Evolutionary conservation across 257 asterid genomes (phyloP).

Genomic region (Solanum etuberosum): DNA sequence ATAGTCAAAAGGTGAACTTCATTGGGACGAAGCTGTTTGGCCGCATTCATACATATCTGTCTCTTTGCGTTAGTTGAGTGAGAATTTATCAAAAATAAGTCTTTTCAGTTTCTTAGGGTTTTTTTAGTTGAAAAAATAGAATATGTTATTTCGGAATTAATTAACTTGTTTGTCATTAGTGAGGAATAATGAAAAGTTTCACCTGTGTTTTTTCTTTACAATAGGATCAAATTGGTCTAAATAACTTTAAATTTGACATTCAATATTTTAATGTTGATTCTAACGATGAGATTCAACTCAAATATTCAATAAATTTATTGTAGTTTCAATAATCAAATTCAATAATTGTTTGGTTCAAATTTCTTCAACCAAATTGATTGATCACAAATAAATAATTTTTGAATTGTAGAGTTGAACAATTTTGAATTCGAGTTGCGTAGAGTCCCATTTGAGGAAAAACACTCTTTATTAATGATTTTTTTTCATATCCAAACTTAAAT

Average conservation of each 20-base stretch:
- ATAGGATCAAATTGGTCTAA: background rate
- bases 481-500: too few relatives aligned
- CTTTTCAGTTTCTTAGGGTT: rapidly evolving
- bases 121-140: background rate
- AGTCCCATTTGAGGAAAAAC: too few relatives aligned
- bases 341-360: background rate
- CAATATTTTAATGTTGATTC: background rate
- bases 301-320: background rate
- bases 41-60: too few relatives aligned
- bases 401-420: too few relatives aligned
- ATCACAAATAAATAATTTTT: background rate
- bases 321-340: background rate
- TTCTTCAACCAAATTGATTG: background rate
- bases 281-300: background rate
- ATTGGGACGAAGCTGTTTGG: background rate
- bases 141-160: too few relatives aligned
- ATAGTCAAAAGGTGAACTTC: background rate
- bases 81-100: too few relatives aligned
- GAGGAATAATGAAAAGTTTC: background rate
- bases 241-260: background rate
- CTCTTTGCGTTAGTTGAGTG: background rate
- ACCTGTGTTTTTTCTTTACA: background rate
- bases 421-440: too few relatives aligned
- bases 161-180: background rate
- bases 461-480: rapidly evolving